Evolutionary conservation across 768 basidiomycete genomes (phyloP), one percentile per base, ranked within the genome.

Genomic region (Amanita fuliginea): DNA sequence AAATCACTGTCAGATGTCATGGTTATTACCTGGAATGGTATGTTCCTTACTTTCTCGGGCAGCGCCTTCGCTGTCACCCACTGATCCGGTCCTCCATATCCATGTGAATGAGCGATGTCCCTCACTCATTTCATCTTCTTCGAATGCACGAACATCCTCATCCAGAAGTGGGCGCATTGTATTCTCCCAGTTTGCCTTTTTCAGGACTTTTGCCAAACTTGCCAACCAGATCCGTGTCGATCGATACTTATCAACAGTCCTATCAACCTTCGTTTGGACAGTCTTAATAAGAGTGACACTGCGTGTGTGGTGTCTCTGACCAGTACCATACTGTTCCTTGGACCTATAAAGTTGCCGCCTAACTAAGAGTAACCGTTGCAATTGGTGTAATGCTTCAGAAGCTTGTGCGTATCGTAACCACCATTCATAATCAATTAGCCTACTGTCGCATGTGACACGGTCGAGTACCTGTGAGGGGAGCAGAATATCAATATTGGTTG

Each of bases 361-460:
- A 9, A 66, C 50, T 1, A 64, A 58, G 3, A 71, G 61, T 13
- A 56, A 49, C 2, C 53, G 52, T 0, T 63, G 60, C 13, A 72
- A 28, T 1, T 61, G 54, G 3, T 64, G 49, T 1, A 72, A 55
- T 0, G 54, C 39, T 6, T 59, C 62, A 14, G 60, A 46, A 1
- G 61, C 66, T 46, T 68, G 64, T 0, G 60, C 64, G 21, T 50
- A 52, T 0, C 65, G 60, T 2, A 67, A 52, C 0, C 56, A 16
- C 51, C 55, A 61, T 52, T 70, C 66, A 42, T 59, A 55, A 3
- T 54, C 37, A 6, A 54, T 28, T 1, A 62, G 51, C 28, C 48
- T 53, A 14, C 26, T 19, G 19, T 54, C 19, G 10, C 13, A 14
- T 1, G 22, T 37, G 4, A n/a, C 36, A 18, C 19, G 8, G 7